These are phyloP conservation scores for Neurospora sp. DNA, from an alignment of 495 filamentous ascomycete species.

Conservation along the genomic window DNA sequence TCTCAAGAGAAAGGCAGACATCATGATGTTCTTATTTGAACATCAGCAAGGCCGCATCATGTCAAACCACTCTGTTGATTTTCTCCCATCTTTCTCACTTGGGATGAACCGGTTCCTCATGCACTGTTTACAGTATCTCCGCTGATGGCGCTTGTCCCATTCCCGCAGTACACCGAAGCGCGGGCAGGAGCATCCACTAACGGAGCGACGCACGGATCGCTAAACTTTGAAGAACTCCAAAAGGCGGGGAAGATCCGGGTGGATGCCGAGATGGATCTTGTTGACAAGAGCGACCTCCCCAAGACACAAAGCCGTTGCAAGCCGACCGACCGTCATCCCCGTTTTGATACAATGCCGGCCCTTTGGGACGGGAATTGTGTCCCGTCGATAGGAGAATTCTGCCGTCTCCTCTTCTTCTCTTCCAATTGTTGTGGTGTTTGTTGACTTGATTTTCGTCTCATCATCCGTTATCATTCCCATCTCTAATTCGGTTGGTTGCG, in stretches of 20 bases:
- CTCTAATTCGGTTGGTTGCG: neutral
- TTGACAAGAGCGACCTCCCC: neutral
- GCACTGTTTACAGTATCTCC: neutral
- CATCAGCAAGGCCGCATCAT: neutral
- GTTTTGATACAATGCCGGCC: neutral
- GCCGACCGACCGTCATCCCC: conserved; percentile 13
- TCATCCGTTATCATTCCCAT: neutral
- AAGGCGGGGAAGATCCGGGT: neutral
- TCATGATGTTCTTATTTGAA: neutral
- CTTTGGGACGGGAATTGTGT: neutral
- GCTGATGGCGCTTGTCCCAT: neutral
- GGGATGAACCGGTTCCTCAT: neutral
- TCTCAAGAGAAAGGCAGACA: too few species aligned
- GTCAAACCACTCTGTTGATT: neutral
- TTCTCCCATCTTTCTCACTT: neutral
- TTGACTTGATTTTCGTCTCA: neutral
- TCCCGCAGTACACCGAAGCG: neutral
- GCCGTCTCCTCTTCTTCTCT: neutral
- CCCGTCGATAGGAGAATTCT: neutral
- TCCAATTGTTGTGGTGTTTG: neutral
- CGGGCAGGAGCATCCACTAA: neutral
- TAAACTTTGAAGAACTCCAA: neutral
- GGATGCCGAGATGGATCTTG: neutral
- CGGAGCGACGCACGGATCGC: neutral
- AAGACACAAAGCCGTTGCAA: conserved; percentile 21